phyloP scores from a whole-genome alignment of 2,329 filamentous ascomycete genomes.

The Fusarium incarnatum region DNA sequence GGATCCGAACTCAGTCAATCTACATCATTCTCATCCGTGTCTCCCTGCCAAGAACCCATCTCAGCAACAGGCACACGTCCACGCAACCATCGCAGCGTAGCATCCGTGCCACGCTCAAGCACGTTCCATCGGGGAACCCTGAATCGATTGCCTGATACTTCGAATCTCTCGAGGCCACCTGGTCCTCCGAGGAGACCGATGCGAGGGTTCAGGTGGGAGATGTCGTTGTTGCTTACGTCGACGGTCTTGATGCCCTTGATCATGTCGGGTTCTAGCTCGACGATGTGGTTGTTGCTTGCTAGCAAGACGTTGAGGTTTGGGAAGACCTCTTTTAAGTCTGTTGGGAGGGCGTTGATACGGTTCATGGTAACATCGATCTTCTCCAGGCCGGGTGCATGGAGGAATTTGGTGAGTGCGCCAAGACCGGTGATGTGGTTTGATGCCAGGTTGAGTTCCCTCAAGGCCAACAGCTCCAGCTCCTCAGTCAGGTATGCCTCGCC shows the following conservation, averaged over 20 bases:
- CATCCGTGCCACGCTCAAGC: conserved; percentile 87
- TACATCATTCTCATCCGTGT: conserved; percentile 53
- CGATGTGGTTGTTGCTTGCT: conserved; percentile 82
- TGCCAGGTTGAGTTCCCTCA: conserved; percentile 81
- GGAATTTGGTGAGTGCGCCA: conserved; percentile 70
- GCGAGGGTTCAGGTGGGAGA: conserved; percentile 81
- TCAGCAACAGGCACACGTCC: conserved; percentile 76
- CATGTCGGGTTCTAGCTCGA: conserved; percentile 76
- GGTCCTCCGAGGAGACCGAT: conserved; percentile 80
- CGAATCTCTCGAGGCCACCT: conserved; percentile 71
- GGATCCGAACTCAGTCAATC: conserved; percentile 25
- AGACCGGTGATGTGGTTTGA: conserved; percentile 80
- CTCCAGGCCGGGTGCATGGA: conserved; percentile 80
- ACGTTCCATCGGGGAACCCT: conserved; percentile 87
- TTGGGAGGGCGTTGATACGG: conserved; percentile 77
- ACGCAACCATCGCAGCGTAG: conserved; percentile 82
- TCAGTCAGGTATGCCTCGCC: conserved; percentile 74
- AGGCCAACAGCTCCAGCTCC: conserved; percentile 74
- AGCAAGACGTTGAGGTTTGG: conserved; percentile 77
- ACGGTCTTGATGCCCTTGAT: conserved; percentile 78
- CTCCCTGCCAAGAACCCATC: conserved; percentile 66
- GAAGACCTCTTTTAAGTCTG: conserved; percentile 71
- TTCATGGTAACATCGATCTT: conserved; percentile 87
- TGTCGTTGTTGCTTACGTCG: conserved; percentile 81
- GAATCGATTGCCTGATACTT: conserved; percentile 88